Conservation (phyloP, 176 grass and related monocot species). For the Calamus simplicifolius region DNA sequence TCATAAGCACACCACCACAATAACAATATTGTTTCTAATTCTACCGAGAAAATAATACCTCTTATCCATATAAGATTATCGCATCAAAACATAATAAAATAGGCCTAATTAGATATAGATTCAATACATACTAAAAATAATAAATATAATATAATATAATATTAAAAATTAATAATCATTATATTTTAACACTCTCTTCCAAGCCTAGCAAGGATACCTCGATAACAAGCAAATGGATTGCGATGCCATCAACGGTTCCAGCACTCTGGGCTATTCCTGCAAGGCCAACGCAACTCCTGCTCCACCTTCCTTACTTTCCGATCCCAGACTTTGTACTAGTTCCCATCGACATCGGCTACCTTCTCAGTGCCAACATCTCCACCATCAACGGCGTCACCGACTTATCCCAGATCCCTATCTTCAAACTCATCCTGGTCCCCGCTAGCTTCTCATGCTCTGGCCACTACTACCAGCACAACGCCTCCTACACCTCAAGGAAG, state of each 20-base stretch:
- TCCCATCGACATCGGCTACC: constrained; percentile 32
- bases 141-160: too few species aligned
- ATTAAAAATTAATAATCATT: too few species aligned
- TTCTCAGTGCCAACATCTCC: constrained; percentile 36
- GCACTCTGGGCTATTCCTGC: constrained; percentile 71
- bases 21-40: too few species aligned
- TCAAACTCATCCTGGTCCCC: constrained; percentile 43
- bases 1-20: too few species aligned
- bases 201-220: too few species aligned
- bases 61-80: too few species aligned
- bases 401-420: constrained; percentile 11
- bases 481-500: constrained; percentile 27
- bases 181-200: too few species aligned
- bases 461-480: constrained; percentile 72
- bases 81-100: too few species aligned
- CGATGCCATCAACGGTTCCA: constrained; percentile 24
- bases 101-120: too few species aligned
- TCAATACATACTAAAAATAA: too few species aligned
- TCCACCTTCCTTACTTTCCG: constrained; percentile 50
- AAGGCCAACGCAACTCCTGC: constrained; percentile 29
- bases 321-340: constrained; percentile 18
- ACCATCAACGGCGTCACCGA: constrained; percentile 13
- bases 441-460: too few species aligned
- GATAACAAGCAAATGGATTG: constrained; percentile 3
- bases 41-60: too few species aligned